These are phyloP conservation scores for Catunica adiposa DNA, from an alignment of 2,329 filamentous ascomycete species.

Conservation along the genomic window DNA sequence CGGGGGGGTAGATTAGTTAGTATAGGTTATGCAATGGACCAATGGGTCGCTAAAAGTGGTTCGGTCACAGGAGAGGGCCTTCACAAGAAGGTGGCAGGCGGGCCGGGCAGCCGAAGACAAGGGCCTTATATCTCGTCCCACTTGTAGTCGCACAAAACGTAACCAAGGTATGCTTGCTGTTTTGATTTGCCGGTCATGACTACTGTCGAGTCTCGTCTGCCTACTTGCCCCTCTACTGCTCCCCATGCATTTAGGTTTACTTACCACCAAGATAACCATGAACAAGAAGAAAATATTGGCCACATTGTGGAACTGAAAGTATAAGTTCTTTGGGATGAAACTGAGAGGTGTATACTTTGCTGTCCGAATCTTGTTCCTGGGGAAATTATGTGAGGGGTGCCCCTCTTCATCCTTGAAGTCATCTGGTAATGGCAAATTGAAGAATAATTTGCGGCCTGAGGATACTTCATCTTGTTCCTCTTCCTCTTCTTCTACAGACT, in stretches of 20 bases:
- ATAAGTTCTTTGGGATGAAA: constrained; percentile 92
- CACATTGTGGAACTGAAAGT: constrained; percentile 96
- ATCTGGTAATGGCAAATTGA: constrained; percentile 67
- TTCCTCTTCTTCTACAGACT: constrained; percentile 23
- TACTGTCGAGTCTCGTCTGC: background rate
- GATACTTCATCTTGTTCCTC: constrained; percentile 13
- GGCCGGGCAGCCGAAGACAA: background rate
- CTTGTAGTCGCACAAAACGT: background rate
- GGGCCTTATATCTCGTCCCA: background rate
- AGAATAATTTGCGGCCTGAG: constrained; percentile 50
- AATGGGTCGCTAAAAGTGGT: too few species aligned
- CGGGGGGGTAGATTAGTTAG: constrained; percentile 11
- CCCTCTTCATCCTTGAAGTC: constrained; percentile 69
- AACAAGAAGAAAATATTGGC: constrained; percentile 98
- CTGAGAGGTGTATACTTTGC: constrained; percentile 93
- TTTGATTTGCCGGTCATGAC: too few species aligned
- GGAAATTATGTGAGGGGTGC: constrained; percentile 49
- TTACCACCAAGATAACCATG: constrained; percentile 81
- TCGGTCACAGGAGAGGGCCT: too few species aligned
- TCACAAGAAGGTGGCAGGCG: too few species aligned
- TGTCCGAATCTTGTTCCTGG: constrained; percentile 92
- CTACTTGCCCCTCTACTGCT: background rate
- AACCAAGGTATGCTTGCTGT: too few species aligned
- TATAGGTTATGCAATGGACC: background rate
- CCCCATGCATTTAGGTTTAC: constrained; percentile 22